Conservation (phyloP, 2,329 filamentous ascomycete genomes). For the Byssochlamys sp. region DNA sequence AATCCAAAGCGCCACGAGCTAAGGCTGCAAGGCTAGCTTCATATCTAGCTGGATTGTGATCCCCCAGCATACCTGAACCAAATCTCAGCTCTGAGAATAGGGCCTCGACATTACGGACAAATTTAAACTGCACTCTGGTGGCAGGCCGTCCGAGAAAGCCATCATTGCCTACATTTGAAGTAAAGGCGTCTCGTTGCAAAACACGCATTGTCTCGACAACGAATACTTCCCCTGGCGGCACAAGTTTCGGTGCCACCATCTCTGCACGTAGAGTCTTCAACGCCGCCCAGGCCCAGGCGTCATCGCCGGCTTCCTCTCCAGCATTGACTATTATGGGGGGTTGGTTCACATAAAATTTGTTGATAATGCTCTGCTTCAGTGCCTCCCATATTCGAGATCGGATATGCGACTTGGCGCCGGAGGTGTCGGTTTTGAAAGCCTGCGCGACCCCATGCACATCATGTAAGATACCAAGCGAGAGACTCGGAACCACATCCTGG, state of each 20-base stretch:
- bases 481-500: conserved; percentile 61
- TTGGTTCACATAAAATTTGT: conserved; percentile 50
- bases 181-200: conserved; percentile 58
- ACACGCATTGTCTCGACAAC: conserved; percentile 59
- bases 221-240: conserved; percentile 70
- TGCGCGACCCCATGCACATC: conserved; percentile 64
- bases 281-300: conserved; percentile 59
- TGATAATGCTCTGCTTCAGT: conserved; percentile 51
- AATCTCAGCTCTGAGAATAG: conserved; percentile 63
- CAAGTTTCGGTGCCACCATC: conserved; percentile 60
- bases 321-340: conserved; percentile 35
- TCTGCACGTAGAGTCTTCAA: conserved; percentile 56
- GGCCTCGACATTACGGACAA: conserved; percentile 60
- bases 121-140: conserved; percentile 58
- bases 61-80: conserved; percentile 62
- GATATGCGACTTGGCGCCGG: conserved; percentile 57
- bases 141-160: conserved; percentile 54
- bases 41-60: conserved; percentile 66
- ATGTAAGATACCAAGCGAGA: conserved; percentile 64
- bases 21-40: conserved; percentile 59
- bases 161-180: conserved; percentile 30
- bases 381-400: conserved; percentile 57
- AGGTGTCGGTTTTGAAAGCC: conserved; percentile 63
- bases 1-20: conserved; percentile 36
- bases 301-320: conserved; percentile 48